Conservation (phyloP, 2,329 filamentous ascomycete genomes). For the Fonsecaea pugnacius region DNA sequence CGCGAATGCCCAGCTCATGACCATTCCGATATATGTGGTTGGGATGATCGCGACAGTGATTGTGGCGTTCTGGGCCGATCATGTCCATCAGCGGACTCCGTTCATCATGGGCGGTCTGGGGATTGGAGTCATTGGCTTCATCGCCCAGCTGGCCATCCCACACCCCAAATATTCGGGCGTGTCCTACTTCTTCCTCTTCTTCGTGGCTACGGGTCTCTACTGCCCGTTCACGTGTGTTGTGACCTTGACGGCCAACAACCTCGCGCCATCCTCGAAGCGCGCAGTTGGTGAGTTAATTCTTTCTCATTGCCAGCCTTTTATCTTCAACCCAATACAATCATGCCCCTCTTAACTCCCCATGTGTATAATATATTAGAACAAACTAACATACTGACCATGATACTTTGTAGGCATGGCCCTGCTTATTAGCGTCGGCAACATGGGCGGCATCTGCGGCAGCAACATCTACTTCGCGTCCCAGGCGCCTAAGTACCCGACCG, state of each 20-base stretch:
- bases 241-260: conserved; percentile 72
- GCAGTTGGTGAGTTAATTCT: conserved; percentile 55
- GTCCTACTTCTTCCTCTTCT: conserved; percentile 39
- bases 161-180: conserved; percentile 51
- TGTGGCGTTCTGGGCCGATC: conserved; percentile 58
- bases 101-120: conserved; percentile 65
- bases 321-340: not conserved
- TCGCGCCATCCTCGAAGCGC: conserved; percentile 71
- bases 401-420: conserved; percentile 48
- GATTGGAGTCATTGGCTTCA: conserved; percentile 65
- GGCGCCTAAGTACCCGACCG: conserved; percentile 44
- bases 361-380: not conserved
- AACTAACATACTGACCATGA: not conserved
- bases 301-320: not conserved
- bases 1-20: conserved; percentile 48
- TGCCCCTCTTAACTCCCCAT: no score
- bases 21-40: conserved; percentile 51
- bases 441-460: conserved; percentile 44
- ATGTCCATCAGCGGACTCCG: conserved; percentile 60
- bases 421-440: conserved; percentile 47
- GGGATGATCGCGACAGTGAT: conserved; percentile 67
- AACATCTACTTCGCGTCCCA: conserved; percentile 47
- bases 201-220: conserved; percentile 68
- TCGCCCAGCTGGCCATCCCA: conserved; percentile 60
- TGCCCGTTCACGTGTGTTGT: conserved; percentile 61